phyloP scores from a whole-genome alignment of 352 stramenopile species.

The Phytophthora crassamura region DNA sequence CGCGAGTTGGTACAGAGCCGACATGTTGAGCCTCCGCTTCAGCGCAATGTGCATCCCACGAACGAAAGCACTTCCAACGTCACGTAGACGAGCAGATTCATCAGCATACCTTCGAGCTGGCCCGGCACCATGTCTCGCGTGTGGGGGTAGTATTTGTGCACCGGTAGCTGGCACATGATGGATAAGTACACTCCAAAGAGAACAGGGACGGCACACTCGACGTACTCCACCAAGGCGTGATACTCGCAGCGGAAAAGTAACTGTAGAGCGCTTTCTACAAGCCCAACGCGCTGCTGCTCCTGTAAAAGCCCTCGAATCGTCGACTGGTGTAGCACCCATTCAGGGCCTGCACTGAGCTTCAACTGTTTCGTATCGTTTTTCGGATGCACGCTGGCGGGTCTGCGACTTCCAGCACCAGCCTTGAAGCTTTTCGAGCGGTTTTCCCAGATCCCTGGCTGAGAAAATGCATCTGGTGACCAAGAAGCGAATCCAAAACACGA shows the following conservation, averaged over 20 bases:
- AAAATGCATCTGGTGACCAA: constrained; percentile 2
- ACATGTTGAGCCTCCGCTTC: constrained; percentile 27
- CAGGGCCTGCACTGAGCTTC: too few species aligned
- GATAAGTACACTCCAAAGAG: constrained; percentile 28
- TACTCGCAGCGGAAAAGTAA: constrained; percentile 42
- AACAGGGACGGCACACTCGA: constrained; percentile 33
- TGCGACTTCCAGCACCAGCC: neutral
- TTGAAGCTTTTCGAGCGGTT: neutral
- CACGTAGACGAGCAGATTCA: constrained; percentile 23
- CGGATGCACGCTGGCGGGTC: neutral
- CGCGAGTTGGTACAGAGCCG: constrained; percentile 25
- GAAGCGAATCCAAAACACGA: constrained; percentile 15
- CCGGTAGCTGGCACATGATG: constrained; percentile 23
- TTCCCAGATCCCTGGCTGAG: neutral
- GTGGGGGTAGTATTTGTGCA: constrained; percentile 28
- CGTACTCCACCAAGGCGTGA: constrained; percentile 29
- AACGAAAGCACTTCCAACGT: constrained; percentile 22
- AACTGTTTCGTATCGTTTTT: neutral
- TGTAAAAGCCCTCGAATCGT: neutral
- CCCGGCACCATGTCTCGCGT: constrained; percentile 19
- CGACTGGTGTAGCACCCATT: too few species aligned
- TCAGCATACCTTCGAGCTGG: constrained; percentile 15
- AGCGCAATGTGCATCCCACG: constrained; percentile 24
- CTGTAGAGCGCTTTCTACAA: constrained; percentile 20
- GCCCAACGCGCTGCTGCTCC: neutral